Evolutionary conservation across 331 rosid species (phyloP).

Genomic region (Stylosanthes scabra): DNA sequence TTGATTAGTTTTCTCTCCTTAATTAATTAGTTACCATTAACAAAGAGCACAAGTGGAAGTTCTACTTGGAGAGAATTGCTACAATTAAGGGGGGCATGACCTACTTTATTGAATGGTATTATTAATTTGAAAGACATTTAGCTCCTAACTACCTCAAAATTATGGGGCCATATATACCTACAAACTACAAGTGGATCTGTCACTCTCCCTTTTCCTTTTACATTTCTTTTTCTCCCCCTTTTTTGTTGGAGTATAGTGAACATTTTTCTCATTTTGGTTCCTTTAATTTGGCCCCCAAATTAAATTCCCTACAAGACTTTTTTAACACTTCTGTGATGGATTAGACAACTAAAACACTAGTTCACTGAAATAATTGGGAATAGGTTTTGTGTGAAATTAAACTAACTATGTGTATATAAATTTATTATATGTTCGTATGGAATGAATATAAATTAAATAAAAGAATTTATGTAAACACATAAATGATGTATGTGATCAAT

Average conservation of each 20-base stretch:
- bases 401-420: too few relatives aligned
- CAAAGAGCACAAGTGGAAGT: background rate
- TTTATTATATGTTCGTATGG: too few relatives aligned
- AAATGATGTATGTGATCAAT: too few relatives aligned
- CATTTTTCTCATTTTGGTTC: background rate
- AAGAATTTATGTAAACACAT: too few relatives aligned
- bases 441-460: too few relatives aligned
- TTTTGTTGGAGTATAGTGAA: conserved; percentile 29
- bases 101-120: conserved; percentile 17
- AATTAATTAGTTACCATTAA: too few relatives aligned
- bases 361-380: too few relatives aligned
- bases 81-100: conserved; percentile 9
- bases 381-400: too few relatives aligned
- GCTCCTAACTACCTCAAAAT: conserved; percentile 3
- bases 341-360: too few relatives aligned
- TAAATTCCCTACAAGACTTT: conserved; percentile 39
- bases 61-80: background rate
- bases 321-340: too few relatives aligned
- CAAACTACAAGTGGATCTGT: background rate
- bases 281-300: conserved; percentile 14
- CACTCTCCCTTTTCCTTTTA: background rate
- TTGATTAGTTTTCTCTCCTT: too few relatives aligned
- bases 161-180: background rate
- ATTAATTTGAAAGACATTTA: conserved; percentile 3
- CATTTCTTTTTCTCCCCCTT: conserved; percentile 19